phyloP scores from a whole-genome alignment of 164 flowering plant species.

The Paratinospora sagittata region DNA sequence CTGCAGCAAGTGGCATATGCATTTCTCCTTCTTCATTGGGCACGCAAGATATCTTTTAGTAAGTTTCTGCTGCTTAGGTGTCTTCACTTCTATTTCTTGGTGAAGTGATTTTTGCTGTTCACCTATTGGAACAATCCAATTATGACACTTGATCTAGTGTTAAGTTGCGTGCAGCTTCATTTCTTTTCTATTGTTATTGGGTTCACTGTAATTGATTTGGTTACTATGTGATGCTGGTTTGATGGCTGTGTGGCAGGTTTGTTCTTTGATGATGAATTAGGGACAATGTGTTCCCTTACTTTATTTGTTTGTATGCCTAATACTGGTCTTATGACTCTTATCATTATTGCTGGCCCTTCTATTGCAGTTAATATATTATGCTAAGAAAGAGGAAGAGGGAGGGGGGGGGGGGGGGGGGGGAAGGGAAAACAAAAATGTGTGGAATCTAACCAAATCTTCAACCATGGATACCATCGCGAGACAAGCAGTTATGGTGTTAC shows the following conservation, averaged over 20 bases:
- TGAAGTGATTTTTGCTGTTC: not conserved
- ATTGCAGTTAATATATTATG: too few species aligned
- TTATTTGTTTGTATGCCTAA: too few species aligned
- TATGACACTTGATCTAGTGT: not conserved
- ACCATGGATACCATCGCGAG: too few species aligned
- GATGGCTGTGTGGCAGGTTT: not conserved
- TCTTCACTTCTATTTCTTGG: not conserved
- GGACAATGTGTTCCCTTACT: too few species aligned
- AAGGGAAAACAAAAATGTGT: too few species aligned
- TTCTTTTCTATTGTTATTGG: not conserved
- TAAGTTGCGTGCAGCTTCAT: not conserved
- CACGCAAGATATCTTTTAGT: conserved; percentile 32
- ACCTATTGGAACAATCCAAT: not conserved
- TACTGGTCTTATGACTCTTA: too few species aligned
- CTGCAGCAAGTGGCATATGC: conserved; percentile 56
- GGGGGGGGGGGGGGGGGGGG: too few species aligned
- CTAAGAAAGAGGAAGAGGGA: too few species aligned
- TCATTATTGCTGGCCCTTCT: too few species aligned
- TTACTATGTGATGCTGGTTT: not conserved
- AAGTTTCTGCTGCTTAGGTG: conserved; percentile 34
- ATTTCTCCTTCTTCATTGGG: conserved; percentile 51
- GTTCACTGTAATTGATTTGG: not conserved
- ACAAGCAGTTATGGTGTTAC: too few species aligned
- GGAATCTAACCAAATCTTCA: too few species aligned
- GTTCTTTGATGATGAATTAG: too few species aligned